phyloP scores from a whole-genome alignment of 2,329 filamentous ascomycete genomes.

The Nectriaceae sp. region DNA sequence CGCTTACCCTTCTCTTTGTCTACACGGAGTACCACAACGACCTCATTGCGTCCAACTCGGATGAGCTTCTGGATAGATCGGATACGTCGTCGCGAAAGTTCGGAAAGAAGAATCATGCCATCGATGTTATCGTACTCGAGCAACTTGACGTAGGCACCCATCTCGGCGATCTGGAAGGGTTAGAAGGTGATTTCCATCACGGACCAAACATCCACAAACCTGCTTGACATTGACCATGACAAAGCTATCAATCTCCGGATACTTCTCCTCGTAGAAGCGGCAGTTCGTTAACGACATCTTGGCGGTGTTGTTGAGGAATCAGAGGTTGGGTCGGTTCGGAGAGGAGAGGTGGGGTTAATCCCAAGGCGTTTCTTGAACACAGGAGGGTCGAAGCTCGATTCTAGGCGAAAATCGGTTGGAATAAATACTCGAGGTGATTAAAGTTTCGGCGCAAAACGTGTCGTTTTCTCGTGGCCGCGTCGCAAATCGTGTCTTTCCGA shows the following conservation, averaged over 20 bases:
- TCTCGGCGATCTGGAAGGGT: slow-evolving; percentile 82
- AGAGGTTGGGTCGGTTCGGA: slow-evolving; percentile 24
- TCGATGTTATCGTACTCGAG: slow-evolving; percentile 99
- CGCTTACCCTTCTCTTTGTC: slow-evolving; percentile 93
- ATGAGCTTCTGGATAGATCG: slow-evolving; percentile 99
- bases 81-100: slow-evolving; percentile 97
- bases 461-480: slow-evolving; percentile 20
- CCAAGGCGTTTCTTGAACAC: slow-evolving; percentile 25
- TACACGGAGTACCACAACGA: slow-evolving; percentile 96
- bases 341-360: slow-evolving; percentile 35
- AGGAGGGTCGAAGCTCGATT: slow-evolving; percentile 20
- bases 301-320: slow-evolving; percentile 46
- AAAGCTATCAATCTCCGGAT: slow-evolving; percentile 93
- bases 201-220: slow-evolving; percentile 50
- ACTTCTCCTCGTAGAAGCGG: slow-evolving; percentile 97
- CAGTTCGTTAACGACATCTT: slow-evolving; percentile 95
- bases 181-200: slow-evolving; percentile 19
- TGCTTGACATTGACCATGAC: slow-evolving; percentile 99
- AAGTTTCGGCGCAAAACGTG: slow-evolving; percentile 9
- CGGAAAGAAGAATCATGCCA: slow-evolving; percentile 98
- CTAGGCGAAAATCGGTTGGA: slow-evolving; percentile 10
- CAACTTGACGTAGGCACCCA: slow-evolving; percentile 99
- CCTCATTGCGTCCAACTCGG: slow-evolving; percentile 95
- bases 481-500: slow-evolving; percentile 25
- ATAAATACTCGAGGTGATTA: not conserved